Evolutionary conservation across 176 grass and related monocot species (phyloP).

Genomic region (Tillandsia fasciculata): DNA sequence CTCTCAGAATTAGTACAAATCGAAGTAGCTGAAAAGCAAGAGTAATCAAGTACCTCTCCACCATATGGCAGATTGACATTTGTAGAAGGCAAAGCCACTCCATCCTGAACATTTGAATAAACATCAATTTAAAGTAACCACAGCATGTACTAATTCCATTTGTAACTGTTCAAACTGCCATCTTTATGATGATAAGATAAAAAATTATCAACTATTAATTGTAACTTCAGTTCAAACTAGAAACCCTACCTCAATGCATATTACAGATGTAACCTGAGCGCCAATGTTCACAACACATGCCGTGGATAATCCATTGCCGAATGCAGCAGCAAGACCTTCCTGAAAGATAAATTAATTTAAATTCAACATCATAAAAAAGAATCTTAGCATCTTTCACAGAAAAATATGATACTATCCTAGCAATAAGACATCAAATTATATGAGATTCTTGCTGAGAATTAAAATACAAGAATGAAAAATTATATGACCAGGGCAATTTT

Average conservation of each 20-base stretch:
- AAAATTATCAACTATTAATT: not conserved
- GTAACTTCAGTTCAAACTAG: not conserved
- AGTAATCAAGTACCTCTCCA: slow-evolving; percentile 58
- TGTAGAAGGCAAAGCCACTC: slow-evolving; percentile 91
- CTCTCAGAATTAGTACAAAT: not conserved
- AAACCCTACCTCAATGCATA: slow-evolving; percentile 77
- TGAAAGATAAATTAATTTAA: slow-evolving; percentile 28
- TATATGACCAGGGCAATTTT: too few species aligned
- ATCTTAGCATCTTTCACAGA: not conserved
- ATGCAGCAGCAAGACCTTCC: slow-evolving; percentile 92
- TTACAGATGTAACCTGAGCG: slow-evolving; percentile 90
- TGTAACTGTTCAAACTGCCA: not conserved
- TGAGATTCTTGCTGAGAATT: too few species aligned
- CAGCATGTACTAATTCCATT: not conserved
- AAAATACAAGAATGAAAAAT: too few species aligned
- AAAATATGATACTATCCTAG: too few species aligned
- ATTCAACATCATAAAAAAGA: slow-evolving; percentile 6
- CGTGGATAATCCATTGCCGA: slow-evolving; percentile 94
- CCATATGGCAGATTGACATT: slow-evolving; percentile 71
- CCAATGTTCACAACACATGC: slow-evolving; percentile 95
- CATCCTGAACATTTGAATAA: slow-evolving; percentile 51
- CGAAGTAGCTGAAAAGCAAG: not conserved
- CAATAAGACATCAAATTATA: too few species aligned
- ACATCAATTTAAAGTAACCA: not conserved
- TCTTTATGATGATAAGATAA: not conserved